Evolutionary conservation across 2,329 filamentous ascomycete species (phyloP).

Genomic region (Trichoderma aggressivum): DNA sequence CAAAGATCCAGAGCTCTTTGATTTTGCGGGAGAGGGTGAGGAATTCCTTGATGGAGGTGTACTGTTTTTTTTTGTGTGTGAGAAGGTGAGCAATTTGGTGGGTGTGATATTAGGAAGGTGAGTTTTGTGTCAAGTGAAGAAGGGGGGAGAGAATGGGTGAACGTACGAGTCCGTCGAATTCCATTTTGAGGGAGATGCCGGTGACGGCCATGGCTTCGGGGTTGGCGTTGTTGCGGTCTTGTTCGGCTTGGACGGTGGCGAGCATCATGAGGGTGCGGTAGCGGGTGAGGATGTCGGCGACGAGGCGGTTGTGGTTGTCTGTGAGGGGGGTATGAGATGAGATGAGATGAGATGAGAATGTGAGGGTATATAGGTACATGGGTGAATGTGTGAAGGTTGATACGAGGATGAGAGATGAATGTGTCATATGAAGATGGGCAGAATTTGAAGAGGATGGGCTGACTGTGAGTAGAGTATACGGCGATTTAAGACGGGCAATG

Average conservation of each 20-base stretch:
- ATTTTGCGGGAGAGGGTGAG: slow-evolving; percentile 42
- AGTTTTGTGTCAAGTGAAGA: not conserved
- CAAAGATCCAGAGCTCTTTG: slow-evolving; percentile 46
- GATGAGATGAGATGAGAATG: not conserved
- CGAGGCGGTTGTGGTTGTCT: slow-evolving; percentile 45
- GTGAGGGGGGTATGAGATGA: not conserved
- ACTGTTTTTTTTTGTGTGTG: slow-evolving; percentile 27
- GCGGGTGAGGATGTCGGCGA: slow-evolving; percentile 43
- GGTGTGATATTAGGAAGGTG: not conserved
- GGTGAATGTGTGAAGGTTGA: not conserved
- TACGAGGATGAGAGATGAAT: not conserved
- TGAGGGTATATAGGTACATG: not conserved
- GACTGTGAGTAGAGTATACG: not conserved
- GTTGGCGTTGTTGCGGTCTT: slow-evolving; percentile 38
- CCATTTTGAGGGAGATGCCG: slow-evolving; percentile 44
- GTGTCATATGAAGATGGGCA: not conserved
- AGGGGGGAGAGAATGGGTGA: not conserved
- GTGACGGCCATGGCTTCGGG: slow-evolving; percentile 42
- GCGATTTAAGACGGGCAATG: not conserved
- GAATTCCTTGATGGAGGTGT: slow-evolving; percentile 44
- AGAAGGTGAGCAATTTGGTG: not conserved
- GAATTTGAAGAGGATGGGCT: not conserved
- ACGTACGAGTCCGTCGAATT: slow-evolving; percentile 42
- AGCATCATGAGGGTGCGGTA: slow-evolving; percentile 44
- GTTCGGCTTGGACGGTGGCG: slow-evolving; percentile 41